Evolutionary conservation across 805 yeast species (phyloP).

Genomic region (Candida morakotiae): DNA sequence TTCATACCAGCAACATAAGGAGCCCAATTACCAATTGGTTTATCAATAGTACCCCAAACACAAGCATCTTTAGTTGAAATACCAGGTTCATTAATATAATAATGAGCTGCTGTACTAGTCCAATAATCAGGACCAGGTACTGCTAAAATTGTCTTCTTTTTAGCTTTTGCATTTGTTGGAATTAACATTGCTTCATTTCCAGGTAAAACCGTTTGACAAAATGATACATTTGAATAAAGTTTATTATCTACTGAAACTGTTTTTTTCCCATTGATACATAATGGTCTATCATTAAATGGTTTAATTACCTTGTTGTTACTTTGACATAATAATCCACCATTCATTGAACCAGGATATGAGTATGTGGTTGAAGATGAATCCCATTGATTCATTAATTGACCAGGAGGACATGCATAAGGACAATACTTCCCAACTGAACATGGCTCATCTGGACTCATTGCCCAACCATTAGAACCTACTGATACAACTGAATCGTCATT

Average conservation of each 20-base stretch:
- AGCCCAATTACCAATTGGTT: slow-evolving; percentile 86
- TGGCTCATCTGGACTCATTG: slow-evolving; percentile 67
- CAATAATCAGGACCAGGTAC: slow-evolving; percentile 84
- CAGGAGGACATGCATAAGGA: slow-evolving; percentile 90
- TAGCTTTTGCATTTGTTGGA: slow-evolving; percentile 65
- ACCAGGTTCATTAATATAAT: slow-evolving; percentile 81
- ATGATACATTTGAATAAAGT: slow-evolving; percentile 61
- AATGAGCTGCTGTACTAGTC: slow-evolving; percentile 86
- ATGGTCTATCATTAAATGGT: slow-evolving; percentile 52
- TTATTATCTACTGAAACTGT: slow-evolving; percentile 61
- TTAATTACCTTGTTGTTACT: slow-evolving; percentile 62
- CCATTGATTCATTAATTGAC: slow-evolving; percentile 87
- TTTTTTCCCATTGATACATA: slow-evolving; percentile 77
- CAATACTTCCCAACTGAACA: slow-evolving; percentile 80
- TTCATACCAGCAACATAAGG: slow-evolving; percentile 93
- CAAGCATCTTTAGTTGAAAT: slow-evolving; percentile 72
- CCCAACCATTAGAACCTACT: slow-evolving; percentile 78
- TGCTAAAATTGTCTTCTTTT: slow-evolving; percentile 53
- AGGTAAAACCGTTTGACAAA: slow-evolving; percentile 91
- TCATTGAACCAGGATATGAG: slow-evolving; percentile 69
- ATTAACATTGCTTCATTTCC: slow-evolving; percentile 94
- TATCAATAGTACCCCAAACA: slow-evolving; percentile 69
- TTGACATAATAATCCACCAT: slow-evolving; percentile 83
- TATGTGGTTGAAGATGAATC: slow-evolving; percentile 71
- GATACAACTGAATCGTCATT: slow-evolving; percentile 61